Base-by-base conservation (phyloP, 768 basidiomycete species). In the Termitomyces eurrhizus region DNA sequence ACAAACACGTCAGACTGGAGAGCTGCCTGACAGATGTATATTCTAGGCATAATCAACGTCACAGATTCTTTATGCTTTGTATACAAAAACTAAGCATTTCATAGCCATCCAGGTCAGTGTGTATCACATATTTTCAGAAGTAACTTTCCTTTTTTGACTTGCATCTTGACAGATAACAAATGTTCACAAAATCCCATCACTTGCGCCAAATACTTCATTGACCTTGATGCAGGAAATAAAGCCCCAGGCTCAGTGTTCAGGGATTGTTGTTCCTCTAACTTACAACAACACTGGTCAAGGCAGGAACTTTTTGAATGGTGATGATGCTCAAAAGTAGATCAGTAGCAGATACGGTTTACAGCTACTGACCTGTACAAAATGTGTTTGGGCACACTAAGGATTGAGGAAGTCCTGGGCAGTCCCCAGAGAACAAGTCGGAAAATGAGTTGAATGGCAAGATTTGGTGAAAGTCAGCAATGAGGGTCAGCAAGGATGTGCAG, bases 1-100 rank as follows among this genome's bases (percentile, higher is more conserved):
- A 92, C 90, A 21, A 89, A 89, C 58, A 87, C 83, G 6, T 80
- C 85, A 0, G 88, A 89, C 65, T 93, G 84, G 80, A 77, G 74
- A 32, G 82, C 77, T 11, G 83, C 89, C 0, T 93, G 92, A 89
- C 77, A 81, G 62, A 82, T 77, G 11, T 93, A 93, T 65, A 83
- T 93, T 26, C 77, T 83, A 50, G 85, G 78, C 4, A 81, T 93
- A 55, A 87, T 88, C 60, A 65, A 79, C 4, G 79, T 81, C 44
- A 85, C 88, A 0, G 76, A 82, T 69, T 49, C 24, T 42, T 16
- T 7, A 2, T 13, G 12, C 0, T 7, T 29, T 29, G 14, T 48
- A n/a, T 1, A 33, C 6, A 29, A 41, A 39, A n/a, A 24, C 35
- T 50, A 1, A 60, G 6, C 1, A 13, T 44, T 18, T 2, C 7